Evolutionary conservation across 1,284 basidiomycete genomes (phyloP), one percentile per base, ranked within the genome.

Genomic region (Ganoderma resinaceum): DNA sequence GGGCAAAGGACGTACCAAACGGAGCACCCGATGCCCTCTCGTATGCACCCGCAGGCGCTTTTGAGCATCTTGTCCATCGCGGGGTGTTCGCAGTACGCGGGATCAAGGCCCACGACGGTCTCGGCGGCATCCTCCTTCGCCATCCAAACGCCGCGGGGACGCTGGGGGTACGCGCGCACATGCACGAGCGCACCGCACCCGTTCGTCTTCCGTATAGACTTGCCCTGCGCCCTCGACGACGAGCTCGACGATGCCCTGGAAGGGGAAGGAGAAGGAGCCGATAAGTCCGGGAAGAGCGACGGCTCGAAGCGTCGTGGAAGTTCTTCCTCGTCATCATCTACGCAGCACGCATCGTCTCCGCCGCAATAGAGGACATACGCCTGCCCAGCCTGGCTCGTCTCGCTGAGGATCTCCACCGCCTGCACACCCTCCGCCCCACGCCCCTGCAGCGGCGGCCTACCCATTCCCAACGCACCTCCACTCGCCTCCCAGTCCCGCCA

Each of bases 121-220:
- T 83, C 81, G 0, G 85, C 80, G 0, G 88, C 87, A 18, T 82
- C 78, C 23, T 82, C 80, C 63, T 83, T 85, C 6, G 87, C 89
- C 9, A 86, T 81, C 89, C 89, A 91, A 20, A 88, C 85, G 29
- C 83, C 81, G 42, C 85, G 82, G 42, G 83, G 80, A 26, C 81
- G 80, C 33, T 85, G 83, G 1, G 87, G 88, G 8, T 85, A 83
- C 16, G 87, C 89, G 20, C 80, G 79, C 67, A 83, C 72, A 74
- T 91, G 89, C 12, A 91, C 76, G 4, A 90, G 75, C 1, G 87
- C 83, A 0, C 90, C 90, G 70, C 90, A 91, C 0, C 89, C 90
- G 61, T 86, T 89, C 26, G 82, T 73, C 62, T 75, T 72, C 26
- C 73, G 76, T 53, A 70, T 69, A 68, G 66, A 33, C 66, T 65